These are phyloP conservation scores for Penicillium manginii DNA, from an alignment of 495 filamentous ascomycete genomes.

Conservation along the genomic window DNA sequence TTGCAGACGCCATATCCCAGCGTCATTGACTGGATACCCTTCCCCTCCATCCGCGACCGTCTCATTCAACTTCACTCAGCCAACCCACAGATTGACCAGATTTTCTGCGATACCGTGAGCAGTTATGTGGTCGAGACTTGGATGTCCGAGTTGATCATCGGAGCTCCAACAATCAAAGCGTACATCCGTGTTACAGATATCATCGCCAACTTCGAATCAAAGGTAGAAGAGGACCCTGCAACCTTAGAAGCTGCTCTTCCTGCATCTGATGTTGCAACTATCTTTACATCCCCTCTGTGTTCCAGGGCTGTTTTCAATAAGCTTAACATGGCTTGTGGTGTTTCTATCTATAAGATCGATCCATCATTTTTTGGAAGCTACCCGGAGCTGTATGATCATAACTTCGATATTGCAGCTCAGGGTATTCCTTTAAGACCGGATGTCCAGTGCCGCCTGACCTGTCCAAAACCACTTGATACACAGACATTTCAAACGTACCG, in stretches of 20 bases:
- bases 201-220: slow-evolving; percentile 10
- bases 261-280: slow-evolving; percentile 11
- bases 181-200: slow-evolving; percentile 15
- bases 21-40: slow-evolving; percentile 17
- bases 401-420: slow-evolving; percentile 5
- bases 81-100: slow-evolving; percentile 15
- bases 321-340: slow-evolving; percentile 10
- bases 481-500: slow-evolving; percentile 14
- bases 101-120: slow-evolving; percentile 15
- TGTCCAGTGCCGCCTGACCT: slow-evolving; percentile 12
- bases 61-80: slow-evolving; percentile 14
- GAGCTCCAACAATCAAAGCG: slow-evolving; percentile 10
- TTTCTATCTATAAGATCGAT: slow-evolving; percentile 16
- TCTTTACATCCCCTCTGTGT: slow-evolving; percentile 7
- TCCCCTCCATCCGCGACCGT: slow-evolving; percentile 9
- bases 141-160: slow-evolving; percentile 13
- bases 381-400: slow-evolving; percentile 16
- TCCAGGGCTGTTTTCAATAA: slow-evolving; percentile 10
- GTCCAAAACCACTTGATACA: slow-evolving; percentile 9
- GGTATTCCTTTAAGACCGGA: slow-evolving; percentile 10
- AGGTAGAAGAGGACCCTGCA: slow-evolving; percentile 2
- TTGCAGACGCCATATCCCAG: slow-evolving; percentile 12
- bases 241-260: slow-evolving; percentile 5
- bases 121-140: slow-evolving; percentile 17
- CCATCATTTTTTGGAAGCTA: slow-evolving; percentile 15